Conservation (phyloP, 2,329 filamentous ascomycete species). For the Fusarium oligoseptatum region DNA sequence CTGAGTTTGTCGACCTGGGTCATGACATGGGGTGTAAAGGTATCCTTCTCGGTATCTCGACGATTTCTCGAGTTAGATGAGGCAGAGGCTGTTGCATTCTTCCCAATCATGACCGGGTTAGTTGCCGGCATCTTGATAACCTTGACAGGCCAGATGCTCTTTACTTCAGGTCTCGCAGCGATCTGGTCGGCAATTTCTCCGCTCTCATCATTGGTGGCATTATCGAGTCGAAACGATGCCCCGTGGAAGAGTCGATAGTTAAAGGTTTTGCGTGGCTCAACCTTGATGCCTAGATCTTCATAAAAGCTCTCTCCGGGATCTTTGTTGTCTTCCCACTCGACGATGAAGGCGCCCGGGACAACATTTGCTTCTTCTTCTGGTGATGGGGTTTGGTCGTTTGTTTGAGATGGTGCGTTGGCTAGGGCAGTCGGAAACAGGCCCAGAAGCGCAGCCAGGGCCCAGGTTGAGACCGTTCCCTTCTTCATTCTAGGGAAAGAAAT, state of each 20-base stretch:
- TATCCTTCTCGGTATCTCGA: background rate
- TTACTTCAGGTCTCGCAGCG: background rate
- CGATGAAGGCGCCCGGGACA: background rate
- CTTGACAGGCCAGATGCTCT: background rate
- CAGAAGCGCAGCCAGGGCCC: background rate
- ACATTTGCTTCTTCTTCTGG: background rate
- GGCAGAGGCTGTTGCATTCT: background rate
- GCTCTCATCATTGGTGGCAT: background rate
- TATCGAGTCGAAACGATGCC: background rate
- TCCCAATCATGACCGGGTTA: background rate
- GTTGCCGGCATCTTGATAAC: background rate
- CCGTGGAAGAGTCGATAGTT: background rate
- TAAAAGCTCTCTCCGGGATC: background rate
- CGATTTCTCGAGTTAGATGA: background rate
- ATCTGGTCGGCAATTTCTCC: background rate
- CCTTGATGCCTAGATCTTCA: background rate
- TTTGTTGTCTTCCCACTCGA: background rate
- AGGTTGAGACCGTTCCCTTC: background rate
- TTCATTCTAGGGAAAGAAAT: background rate
- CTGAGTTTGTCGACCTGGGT: conserved; percentile 65
- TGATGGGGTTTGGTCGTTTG: too few species aligned
- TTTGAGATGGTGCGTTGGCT: background rate
- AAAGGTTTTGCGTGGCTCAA: background rate
- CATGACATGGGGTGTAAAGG: conserved; percentile 59
- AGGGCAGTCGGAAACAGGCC: background rate